A percentile compares a stretch with the other conserved stretches of the same genome.
phyloP scores from a whole-genome alignment of 2,329 filamentous ascomycete genomes.

The Verticillium nonalfalfae region DNA sequence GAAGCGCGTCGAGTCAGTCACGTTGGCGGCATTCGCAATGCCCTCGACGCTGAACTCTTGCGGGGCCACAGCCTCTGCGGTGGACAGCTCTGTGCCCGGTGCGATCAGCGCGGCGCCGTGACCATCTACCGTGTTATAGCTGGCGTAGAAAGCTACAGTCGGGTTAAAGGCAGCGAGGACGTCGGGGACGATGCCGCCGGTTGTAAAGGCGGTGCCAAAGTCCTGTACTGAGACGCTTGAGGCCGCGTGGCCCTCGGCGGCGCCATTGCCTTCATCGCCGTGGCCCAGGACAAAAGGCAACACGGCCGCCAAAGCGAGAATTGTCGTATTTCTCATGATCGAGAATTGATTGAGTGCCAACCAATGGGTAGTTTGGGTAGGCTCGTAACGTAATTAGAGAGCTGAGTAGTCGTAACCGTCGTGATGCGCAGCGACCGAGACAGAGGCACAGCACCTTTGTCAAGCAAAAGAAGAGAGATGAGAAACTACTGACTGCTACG shows the following conservation, averaged over 20 bases:
- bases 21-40: conserved; percentile 15
- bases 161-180: conserved; percentile 19
- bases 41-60: conserved; percentile 21
- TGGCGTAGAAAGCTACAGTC: conserved; percentile 17
- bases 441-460: background rate
- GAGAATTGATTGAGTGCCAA: too few species aligned
- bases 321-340: background rate
- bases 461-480: background rate
- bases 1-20: conserved; percentile 15
- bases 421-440: background rate
- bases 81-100: conserved; percentile 14
- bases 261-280: conserved; percentile 1
- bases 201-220: conserved; percentile 17
- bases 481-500: too few species aligned
- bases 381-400: background rate
- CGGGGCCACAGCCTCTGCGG: conserved; percentile 13
- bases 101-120: conserved; percentile 14
- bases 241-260: background rate
- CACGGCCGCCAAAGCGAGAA: background rate
- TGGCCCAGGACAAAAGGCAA: conserved; percentile 1
- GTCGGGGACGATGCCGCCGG: conserved; percentile 19
- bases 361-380: background rate
- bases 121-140: conserved; percentile 13
- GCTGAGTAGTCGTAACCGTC: background rate
- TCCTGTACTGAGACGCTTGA: conserved; percentile 15